Evolutionary conservation across 345 rosid genomes (phyloP).

Genomic region (Nephelium lappaceum): DNA sequence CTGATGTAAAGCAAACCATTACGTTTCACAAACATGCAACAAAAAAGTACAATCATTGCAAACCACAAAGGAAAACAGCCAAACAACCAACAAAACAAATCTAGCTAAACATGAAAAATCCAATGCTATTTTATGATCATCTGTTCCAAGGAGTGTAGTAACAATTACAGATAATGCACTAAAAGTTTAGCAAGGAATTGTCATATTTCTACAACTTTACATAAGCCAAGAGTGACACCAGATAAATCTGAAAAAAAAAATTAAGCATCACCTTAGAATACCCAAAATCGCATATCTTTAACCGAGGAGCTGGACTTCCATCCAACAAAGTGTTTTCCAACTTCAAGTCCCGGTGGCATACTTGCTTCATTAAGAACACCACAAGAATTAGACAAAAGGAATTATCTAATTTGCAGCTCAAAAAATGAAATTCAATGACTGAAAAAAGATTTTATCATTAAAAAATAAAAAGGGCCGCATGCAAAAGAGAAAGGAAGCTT

Average conservation of each 20-base stretch:
- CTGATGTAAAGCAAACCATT: background rate
- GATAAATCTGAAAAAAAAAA: constrained; percentile 3
- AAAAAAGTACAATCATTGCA: background rate
- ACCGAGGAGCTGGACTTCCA: constrained; percentile 91
- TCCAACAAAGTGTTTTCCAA: constrained; percentile 90
- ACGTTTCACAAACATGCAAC: background rate
- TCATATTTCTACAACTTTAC: background rate
- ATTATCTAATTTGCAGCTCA: constrained; percentile 2
- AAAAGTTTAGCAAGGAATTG: background rate
- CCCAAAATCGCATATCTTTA: constrained; percentile 95
- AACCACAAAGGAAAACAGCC: background rate
- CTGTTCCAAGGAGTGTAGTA: background rate
- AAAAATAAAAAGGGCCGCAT: background rate
- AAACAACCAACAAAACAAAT: background rate
- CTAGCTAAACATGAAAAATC: background rate
- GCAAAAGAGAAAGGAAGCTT: constrained; percentile 9
- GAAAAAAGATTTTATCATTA: constrained; percentile 30
- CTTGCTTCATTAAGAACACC: constrained; percentile 64
- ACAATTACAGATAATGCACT: background rate
- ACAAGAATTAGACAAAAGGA: constrained; percentile 16
- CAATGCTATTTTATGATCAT: background rate
- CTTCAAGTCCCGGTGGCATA: constrained; percentile 91
- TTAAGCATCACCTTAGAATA: constrained; percentile 79
- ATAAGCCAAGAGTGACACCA: background rate
- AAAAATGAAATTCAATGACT: background rate